Percentiles rank a stretch among this genome's conserved stretches.
Conservation (phyloP, 371 early-diverging fungal species). For the Rhizopus arrhizus region DNA sequence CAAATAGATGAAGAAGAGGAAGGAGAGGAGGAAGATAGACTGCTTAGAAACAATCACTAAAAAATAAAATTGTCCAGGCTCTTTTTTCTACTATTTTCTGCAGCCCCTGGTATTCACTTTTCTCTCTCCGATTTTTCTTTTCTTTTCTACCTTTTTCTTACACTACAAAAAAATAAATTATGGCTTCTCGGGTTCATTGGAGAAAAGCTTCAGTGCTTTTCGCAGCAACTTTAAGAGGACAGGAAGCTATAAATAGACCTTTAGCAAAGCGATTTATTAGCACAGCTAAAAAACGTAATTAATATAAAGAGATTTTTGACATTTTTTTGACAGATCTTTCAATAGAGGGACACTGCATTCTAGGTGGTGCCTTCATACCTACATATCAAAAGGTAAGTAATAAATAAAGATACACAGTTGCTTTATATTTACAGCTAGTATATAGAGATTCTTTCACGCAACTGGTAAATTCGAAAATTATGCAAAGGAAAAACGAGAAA, state of each 20-base stretch:
- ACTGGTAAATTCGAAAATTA: constrained; percentile 25
- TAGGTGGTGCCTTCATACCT: constrained; percentile 11
- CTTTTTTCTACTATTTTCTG: constrained; percentile 8
- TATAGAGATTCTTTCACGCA: constrained; percentile 29
- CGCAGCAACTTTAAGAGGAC: constrained; percentile 7
- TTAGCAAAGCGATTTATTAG: constrained; percentile 18
- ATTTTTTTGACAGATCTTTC: constrained; percentile 1
- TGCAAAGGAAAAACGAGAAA: neutral
- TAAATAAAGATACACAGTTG: neutral
- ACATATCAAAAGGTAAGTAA: constrained; percentile 16
- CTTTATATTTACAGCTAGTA: neutral
- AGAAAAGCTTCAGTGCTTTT: constrained; percentile 10
- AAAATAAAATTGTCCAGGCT: neutral
- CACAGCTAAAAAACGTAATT: constrained; percentile 13
- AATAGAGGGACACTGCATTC: constrained; percentile 6
- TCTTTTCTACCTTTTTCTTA: constrained; percentile 9
- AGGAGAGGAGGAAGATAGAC: constrained; percentile 3
- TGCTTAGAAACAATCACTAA: neutral
- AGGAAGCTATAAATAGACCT: neutral
- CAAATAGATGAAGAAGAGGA: constrained; percentile 29
- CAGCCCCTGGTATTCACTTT: constrained; percentile 3
- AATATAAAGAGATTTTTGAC: neutral
- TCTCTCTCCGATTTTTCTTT: constrained; percentile 8
- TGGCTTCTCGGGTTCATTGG: constrained; percentile 16
- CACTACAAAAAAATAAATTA: constrained; percentile 1